Conservation (phyloP, 148 eudicot species). For the Arbutus unedo region DNA sequence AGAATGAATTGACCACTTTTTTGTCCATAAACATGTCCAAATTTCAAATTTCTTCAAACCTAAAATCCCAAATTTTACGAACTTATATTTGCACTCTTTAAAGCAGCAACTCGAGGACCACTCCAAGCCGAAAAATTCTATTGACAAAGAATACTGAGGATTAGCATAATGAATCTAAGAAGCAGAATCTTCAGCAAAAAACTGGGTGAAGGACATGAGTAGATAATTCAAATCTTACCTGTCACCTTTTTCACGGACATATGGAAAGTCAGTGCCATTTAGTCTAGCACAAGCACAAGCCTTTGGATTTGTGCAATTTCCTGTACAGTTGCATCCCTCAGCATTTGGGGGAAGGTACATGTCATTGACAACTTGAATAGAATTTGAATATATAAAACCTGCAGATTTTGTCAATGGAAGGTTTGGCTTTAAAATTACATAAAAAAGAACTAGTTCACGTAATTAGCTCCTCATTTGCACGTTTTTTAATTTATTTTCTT, state of each 20-base stretch:
- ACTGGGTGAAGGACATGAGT: not conserved
- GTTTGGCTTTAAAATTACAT: too few species aligned
- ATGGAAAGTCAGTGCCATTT: conserved; percentile 44
- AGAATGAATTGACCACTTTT: too few species aligned
- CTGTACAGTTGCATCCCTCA: conserved; percentile 35
- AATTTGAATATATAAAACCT: conserved; percentile 35
- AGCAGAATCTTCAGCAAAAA: not conserved
- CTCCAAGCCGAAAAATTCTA: not conserved
- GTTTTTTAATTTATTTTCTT: not conserved
- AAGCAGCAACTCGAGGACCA: not conserved
- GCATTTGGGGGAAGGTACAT: conserved; percentile 31
- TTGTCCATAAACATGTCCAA: too few species aligned
- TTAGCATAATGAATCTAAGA: not conserved
- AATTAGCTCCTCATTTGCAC: too few species aligned
- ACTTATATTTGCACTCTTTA: not conserved
- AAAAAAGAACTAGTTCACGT: too few species aligned
- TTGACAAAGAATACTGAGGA: not conserved
- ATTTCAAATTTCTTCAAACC: not conserved
- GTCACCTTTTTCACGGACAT: conserved; percentile 39
- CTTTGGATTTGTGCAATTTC: conserved; percentile 32
- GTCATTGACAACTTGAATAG: conserved; percentile 23
- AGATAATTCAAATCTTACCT: conserved; percentile 27
- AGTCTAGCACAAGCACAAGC: conserved; percentile 49
- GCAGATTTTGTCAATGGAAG: not conserved
- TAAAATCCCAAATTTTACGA: not conserved